Conservation (phyloP, 768 basidiomycete species). For the Dacryopinax spathularia region DNA sequence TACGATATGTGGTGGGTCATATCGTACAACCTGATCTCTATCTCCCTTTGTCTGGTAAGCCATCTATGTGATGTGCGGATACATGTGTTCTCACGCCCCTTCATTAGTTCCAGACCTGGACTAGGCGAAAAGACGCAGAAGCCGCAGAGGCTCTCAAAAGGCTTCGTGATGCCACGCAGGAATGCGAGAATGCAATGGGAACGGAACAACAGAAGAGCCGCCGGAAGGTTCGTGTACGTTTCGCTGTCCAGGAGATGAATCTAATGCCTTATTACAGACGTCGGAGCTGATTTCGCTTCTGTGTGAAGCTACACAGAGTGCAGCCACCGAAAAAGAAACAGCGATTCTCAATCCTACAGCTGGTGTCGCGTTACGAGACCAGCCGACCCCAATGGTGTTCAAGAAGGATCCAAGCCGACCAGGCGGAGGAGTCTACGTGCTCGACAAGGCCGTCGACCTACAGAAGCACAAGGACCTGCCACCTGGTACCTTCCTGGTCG, state of each 20-base stretch:
- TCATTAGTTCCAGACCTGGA: conserved; percentile 82
- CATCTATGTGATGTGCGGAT: no score
- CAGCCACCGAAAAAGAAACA: conserved; percentile 34
- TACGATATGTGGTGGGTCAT: conserved; percentile 82
- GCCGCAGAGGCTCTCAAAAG: conserved; percentile 63
- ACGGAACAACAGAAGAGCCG: conserved; percentile 91
- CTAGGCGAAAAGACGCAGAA: conserved; percentile 59
- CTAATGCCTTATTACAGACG: conserved; percentile 36
- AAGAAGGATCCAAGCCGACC: background rate
- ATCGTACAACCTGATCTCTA: conserved; percentile 75
- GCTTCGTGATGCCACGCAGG: conserved; percentile 66
- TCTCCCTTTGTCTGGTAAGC: conserved; percentile 77
- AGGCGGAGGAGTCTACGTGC: background rate
- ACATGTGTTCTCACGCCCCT: background rate
- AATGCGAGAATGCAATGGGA: conserved; percentile 77
- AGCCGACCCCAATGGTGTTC: background rate
- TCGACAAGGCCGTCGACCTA: background rate
- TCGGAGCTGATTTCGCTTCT: conserved; percentile 84
- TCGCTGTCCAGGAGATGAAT: background rate
- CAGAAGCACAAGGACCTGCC: conserved; percentile 1
- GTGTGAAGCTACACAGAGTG: conserved; percentile 87
- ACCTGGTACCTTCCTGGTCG: background rate
- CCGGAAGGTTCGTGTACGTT: conserved; percentile 49
- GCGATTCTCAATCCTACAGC: conserved; percentile 70
- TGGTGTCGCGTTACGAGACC: conserved; percentile 28